Evolutionary conservation across 176 grass and related monocot species (phyloP).

Genomic region (Lolium perenne): DNA sequence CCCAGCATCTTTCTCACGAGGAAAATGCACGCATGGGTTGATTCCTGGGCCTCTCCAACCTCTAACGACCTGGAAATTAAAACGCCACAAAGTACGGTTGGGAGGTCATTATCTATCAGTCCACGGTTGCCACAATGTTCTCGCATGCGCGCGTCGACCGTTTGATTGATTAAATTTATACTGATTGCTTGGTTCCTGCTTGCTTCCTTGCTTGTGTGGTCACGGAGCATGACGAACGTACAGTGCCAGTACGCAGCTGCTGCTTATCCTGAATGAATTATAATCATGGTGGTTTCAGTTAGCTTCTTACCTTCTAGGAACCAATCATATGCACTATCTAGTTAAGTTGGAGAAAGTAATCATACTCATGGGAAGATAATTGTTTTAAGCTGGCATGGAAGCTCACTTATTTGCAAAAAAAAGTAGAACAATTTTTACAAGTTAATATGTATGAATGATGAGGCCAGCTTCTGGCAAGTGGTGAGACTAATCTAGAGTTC

Average conservation of each 20-base stretch:
- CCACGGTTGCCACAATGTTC: constrained; percentile 39
- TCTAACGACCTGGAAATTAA: constrained; percentile 42
- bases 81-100: constrained; percentile 31
- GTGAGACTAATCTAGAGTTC: not conserved
- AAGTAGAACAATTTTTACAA: not conserved
- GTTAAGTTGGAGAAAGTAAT: too few relatives aligned
- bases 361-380: too few relatives aligned
- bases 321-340: too few relatives aligned
- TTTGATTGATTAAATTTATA: not conserved
- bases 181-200: not conserved
- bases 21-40: not conserved
- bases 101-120: constrained; percentile 51
- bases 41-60: constrained; percentile 21
- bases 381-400: too few relatives aligned
- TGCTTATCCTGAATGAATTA: constrained; percentile 14
- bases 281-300: constrained; percentile 15
- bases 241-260: constrained; percentile 5
- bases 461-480: constrained; percentile 20
- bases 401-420: not conserved
- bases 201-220: constrained; percentile 17
- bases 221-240: constrained; percentile 30
- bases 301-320: not conserved
- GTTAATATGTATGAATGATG: not conserved
- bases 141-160: not conserved
- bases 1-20: constrained; percentile 38